Percentiles rank a stretch among this genome's conserved stretches.
phyloP scores from a whole-genome alignment of 306 rosid genomes.

The Argentina anserina region DNA sequence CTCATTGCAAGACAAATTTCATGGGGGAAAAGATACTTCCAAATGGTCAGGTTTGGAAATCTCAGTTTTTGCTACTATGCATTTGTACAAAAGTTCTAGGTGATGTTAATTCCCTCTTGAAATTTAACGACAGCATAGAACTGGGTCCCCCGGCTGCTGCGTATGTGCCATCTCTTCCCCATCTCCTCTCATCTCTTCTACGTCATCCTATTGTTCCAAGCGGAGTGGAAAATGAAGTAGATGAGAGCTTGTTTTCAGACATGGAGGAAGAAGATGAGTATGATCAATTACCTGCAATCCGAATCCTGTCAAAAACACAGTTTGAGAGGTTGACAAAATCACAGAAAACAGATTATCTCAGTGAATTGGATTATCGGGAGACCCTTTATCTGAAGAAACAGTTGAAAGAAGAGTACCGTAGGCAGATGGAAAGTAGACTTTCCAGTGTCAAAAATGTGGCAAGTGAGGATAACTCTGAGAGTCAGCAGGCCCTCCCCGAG shows the following conservation, averaged over 20 bases:
- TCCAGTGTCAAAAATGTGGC: conserved; percentile 31
- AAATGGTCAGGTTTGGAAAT: conserved; percentile 93
- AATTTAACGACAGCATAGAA: conserved; percentile 73
- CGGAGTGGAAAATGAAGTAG: conserved; percentile 53
- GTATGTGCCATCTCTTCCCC: conserved; percentile 81
- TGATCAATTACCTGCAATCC: conserved; percentile 79
- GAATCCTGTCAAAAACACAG: conserved; percentile 71
- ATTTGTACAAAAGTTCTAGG: conserved; percentile 77
- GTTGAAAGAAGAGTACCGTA: conserved; percentile 64
- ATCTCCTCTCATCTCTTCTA: conserved; percentile 81
- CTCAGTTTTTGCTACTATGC: conserved; percentile 71
- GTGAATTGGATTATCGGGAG: conserved; percentile 94
- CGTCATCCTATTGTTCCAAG: conserved; percentile 40
- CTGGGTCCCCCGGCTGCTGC: conserved; percentile 55
- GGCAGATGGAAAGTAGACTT: conserved; percentile 46
- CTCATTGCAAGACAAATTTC: conserved; percentile 59
- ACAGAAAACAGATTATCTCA: conserved; percentile 72
- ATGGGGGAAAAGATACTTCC: conserved; percentile 91
- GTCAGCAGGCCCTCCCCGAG: conserved; percentile 46
- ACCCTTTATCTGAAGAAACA: conserved; percentile 86
- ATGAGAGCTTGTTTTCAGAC: conserved; percentile 48
- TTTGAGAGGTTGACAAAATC: conserved; percentile 66
- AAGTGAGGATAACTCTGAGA: conserved; percentile 38
- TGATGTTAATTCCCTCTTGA: conserved; percentile 72
- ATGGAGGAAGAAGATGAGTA: conserved; percentile 73